Base-by-base conservation (phyloP, 352 stramenopile species). In the Pythium dissimile region DNA sequence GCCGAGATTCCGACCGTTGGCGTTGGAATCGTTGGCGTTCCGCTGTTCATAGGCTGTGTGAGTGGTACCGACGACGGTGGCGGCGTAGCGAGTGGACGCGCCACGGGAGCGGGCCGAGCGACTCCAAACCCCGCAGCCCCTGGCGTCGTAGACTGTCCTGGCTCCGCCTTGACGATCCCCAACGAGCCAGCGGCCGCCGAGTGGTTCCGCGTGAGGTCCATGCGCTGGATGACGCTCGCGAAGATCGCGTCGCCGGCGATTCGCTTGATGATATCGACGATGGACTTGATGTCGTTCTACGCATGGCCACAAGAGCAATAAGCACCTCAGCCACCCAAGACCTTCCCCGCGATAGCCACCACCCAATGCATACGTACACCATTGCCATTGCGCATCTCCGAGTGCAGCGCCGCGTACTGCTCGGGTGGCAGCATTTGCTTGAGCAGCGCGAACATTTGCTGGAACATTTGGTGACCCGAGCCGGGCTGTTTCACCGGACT, bases 261-360 rank as follows among this genome's bases (percentile, higher is more conserved):
- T 13, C 83, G 77, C 72, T 94, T 94, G 72, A 94, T 89, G 53
- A 92, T 91, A 39, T 94, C 85, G 35, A 92, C 75, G 54, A 94
- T 92, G 0, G 81, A 86, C 55, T 92, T 94, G 62, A 92, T 88
- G 54, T 94, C 83, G 16, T 92, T 92, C 79, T 89, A 54, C 4
- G 35, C 2, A 38, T 13, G 8, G 11, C 3, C 47, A 53, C 15
- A 32, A 6, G 6, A 39, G n/a, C 24, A 58, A 27, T 21, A 32
- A 3, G 11, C 21, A 18, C 20, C 9, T 11, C 21, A 20, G 20
- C 20, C 12, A 6, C 0, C 3, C 15, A 21, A 9, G 31, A 23
- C 12, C 15, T 27, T 26, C 15, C n/a, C 44, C n/a, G n/a, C n/a
- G n/a, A 51, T 20, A 37, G 5, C 39, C 13, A 20, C 12, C 20